phyloP scores from a whole-genome alignment of 352 stramenopile species.

The Pythium diclinum region DNA sequence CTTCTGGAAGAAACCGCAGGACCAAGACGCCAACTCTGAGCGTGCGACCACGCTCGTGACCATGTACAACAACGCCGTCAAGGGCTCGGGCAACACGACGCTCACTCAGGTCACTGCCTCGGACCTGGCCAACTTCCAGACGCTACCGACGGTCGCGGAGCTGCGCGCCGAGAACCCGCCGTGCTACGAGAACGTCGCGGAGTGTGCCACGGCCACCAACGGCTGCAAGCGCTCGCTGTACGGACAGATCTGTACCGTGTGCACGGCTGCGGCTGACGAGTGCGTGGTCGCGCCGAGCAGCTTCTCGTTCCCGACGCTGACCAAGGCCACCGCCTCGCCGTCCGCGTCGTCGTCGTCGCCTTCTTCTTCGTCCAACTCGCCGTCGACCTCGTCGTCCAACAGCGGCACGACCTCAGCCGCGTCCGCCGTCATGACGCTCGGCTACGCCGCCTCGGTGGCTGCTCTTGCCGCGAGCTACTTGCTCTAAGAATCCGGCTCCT shows the following conservation, averaged over 20 bases:
- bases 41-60: constrained; percentile 43
- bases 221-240: constrained; percentile 63
- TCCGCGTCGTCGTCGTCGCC: constrained; percentile 7
- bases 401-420: background rate
- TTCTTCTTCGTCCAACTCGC: background rate
- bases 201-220: constrained; percentile 40
- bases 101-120: constrained; percentile 34
- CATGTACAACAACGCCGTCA: constrained; percentile 40
- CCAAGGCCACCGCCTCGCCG: constrained; percentile 24
- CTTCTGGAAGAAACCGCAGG: constrained; percentile 66
- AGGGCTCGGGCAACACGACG: constrained; percentile 12
- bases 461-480: background rate
- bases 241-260: constrained; percentile 58
- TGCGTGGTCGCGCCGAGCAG: constrained; percentile 28
- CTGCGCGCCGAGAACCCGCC: constrained; percentile 48
- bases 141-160: constrained; percentile 38
- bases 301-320: constrained; percentile 42
- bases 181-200: constrained; percentile 63
- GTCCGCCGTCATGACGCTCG: background rate
- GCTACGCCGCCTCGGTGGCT: background rate
- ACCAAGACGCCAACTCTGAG: constrained; percentile 38
- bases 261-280: constrained; percentile 23
- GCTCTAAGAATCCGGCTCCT: background rate
- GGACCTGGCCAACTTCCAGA: constrained; percentile 38
- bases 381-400: background rate